These are phyloP conservation scores for Talaromyces sp. DNA, from an alignment of 2,329 filamentous ascomycete genomes.

Conservation along the genomic window DNA sequence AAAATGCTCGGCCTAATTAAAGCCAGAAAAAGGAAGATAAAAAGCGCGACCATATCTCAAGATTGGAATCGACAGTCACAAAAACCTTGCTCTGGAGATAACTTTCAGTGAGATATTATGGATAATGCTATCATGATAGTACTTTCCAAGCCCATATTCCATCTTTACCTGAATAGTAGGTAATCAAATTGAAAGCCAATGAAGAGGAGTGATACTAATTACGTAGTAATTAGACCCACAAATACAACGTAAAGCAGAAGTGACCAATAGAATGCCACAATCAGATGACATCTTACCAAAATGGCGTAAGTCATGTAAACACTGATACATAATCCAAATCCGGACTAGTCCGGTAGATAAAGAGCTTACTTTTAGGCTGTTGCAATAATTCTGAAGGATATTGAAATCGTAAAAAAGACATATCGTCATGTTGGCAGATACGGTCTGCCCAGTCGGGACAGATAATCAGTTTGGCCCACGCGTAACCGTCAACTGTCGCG, in stretches of 20 bases:
- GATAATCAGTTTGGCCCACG: conserved; percentile 13
- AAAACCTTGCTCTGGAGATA: too few relatives aligned
- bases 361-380: neutral
- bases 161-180: too few relatives aligned
- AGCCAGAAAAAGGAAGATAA: too few relatives aligned
- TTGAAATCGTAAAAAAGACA: neutral
- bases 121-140: too few relatives aligned
- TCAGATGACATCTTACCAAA: neutral
- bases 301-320: neutral
- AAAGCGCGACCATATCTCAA: too few relatives aligned
- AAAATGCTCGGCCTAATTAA: too few relatives aligned
- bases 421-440: neutral
- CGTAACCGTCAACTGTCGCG: conserved; percentile 23
- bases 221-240: neutral
- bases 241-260: neutral
- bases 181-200: neutral
- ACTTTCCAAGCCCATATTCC: too few relatives aligned
- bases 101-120: too few relatives aligned
- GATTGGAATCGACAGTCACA: too few relatives aligned
- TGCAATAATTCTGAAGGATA: neutral
- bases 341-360: neutral
- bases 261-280: neutral
- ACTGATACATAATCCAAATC: neutral
- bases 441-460: neutral
- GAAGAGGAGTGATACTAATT: neutral